Evolutionary conservation across 1,284 basidiomycete genomes (phyloP).

Genomic region (Cutaneotrichosporon dermatis): DNA sequence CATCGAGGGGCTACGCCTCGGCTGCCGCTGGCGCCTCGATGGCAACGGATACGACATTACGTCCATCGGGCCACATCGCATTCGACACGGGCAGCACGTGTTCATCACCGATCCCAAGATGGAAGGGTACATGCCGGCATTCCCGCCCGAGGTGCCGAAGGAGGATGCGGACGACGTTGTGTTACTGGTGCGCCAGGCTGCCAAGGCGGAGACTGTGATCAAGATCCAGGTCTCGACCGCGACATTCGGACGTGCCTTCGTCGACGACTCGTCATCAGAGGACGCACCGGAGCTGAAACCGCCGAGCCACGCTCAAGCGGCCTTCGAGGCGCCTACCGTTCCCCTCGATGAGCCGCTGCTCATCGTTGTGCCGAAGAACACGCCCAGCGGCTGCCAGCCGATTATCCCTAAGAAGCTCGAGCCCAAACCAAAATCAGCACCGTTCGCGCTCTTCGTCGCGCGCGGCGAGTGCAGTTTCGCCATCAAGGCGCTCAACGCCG

Average conservation of each 20-base stretch:
- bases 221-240: constrained; percentile 6
- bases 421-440: not conserved
- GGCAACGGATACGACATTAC: constrained; percentile 80
- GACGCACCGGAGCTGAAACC: not conserved
- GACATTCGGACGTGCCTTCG: constrained; percentile 10
- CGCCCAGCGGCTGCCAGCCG: constrained; percentile 15
- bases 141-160: constrained; percentile 7
- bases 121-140: constrained; percentile 52
- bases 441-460: constrained; percentile 30
- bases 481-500: constrained; percentile 66
- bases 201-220: not conserved
- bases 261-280: not conserved
- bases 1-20: constrained; percentile 63
- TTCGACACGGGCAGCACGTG: constrained; percentile 72
- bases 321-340: constrained; percentile 1
- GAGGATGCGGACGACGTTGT: not conserved
- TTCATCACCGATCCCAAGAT: constrained; percentile 64
- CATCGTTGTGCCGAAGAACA: constrained; percentile 11
- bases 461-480: constrained; percentile 76
- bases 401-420: constrained; percentile 2
- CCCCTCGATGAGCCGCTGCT: constrained; percentile 8
- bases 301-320: not conserved
- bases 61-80: constrained; percentile 73
- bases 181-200: not conserved
- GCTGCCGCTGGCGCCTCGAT: constrained; percentile 71